Evolutionary conservation across 306 rosid species (phyloP).

Genomic region (apple (Malus domestica)): ASM211411v1 NC_041793.1:45347501-45348000

Average conservation of each 20-base stretch:
- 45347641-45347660: too few relatives aligned
- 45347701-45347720: too few relatives aligned
- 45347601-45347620: too few relatives aligned
- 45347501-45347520: conserved; percentile 35
- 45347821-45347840: conserved; percentile 24
- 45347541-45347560: conserved; percentile 11
- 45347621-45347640: too few relatives aligned
- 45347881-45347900: conserved; percentile 5
- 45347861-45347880: conserved; percentile 11
- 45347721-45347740: too few relatives aligned
- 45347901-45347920: conserved; percentile 19
- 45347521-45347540: neutral
- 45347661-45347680: too few relatives aligned
- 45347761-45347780: accelerated
- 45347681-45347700: too few relatives aligned
- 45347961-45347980: conserved; percentile 26
- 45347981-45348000: conserved; percentile 32
- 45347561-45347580: conserved; percentile 22
- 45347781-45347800: too few relatives aligned
- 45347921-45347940: conserved; percentile 39
- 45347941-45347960: conserved; percentile 25
- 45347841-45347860: conserved; percentile 3
- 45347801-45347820: neutral
- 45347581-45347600: neutral
- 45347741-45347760: too few relatives aligned